Conservation (phyloP, 345 rosid species). For the Kandelia obovata region DNA sequence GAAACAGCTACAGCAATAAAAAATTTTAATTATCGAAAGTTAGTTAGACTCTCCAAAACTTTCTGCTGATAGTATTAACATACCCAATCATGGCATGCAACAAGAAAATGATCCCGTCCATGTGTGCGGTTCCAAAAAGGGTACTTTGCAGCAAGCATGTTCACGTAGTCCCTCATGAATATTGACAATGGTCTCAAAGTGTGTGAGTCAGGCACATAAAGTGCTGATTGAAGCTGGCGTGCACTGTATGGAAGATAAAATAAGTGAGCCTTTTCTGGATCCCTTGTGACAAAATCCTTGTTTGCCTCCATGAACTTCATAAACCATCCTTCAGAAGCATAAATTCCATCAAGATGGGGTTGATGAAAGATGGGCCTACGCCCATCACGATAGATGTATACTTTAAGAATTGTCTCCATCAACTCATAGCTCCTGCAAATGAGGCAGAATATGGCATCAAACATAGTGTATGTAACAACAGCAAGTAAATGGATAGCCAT, state of each 20-base stretch:
- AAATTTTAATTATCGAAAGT: background rate
- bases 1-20: background rate
- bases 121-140: constrained; percentile 90
- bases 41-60: background rate
- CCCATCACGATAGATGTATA: constrained; percentile 76
- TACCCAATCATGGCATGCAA: constrained; percentile 99
- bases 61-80: background rate
- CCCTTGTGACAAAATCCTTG: constrained; percentile 62
- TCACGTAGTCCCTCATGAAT: constrained; percentile 58
- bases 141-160: constrained; percentile 66
- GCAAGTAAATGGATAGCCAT: no score
- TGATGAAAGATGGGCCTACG: constrained; percentile 66
- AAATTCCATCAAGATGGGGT: constrained; percentile 71
- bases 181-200: constrained; percentile 57
- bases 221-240: constrained; percentile 54
- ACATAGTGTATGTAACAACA: background rate
- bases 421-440: constrained; percentile 72
- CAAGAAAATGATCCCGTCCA: constrained; percentile 88
- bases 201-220: constrained; percentile 64
- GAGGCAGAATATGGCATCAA: constrained; percentile 3
- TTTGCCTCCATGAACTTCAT: constrained; percentile 75
- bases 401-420: constrained; percentile 81
- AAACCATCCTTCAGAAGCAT: constrained; percentile 99
- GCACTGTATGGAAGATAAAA: constrained; percentile 90
- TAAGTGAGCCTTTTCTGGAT: constrained; percentile 81